phyloP scores from a whole-genome alignment of 192 early-diverging fungal genomes.

The Coemansia sp. region DNA sequence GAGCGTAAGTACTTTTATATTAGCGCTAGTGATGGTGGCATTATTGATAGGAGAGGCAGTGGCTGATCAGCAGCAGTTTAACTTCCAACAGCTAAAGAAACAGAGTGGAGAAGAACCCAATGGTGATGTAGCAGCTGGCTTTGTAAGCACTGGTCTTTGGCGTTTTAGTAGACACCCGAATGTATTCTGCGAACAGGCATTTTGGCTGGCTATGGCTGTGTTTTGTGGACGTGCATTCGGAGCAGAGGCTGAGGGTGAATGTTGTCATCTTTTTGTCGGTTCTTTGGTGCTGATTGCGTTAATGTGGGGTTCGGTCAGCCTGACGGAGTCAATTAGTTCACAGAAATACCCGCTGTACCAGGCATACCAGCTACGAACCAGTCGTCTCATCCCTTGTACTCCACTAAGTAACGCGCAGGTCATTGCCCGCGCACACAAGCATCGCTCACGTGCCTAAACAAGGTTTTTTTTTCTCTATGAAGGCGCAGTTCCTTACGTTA shows the following conservation, averaged over 20 bases:
- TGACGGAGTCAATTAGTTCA: conserved; percentile 64
- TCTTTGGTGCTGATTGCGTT: conserved; percentile 59
- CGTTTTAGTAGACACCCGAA: conserved; percentile 78
- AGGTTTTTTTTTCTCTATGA: too few relatives aligned
- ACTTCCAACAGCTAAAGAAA: conserved; percentile 61
- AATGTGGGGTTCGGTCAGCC: conserved; percentile 63
- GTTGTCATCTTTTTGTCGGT: conserved; percentile 43
- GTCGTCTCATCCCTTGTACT: conserved; percentile 58
- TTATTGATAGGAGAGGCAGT: conserved; percentile 62
- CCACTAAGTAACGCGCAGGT: conserved; percentile 26
- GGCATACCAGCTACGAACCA: conserved; percentile 62
- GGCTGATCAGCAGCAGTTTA: conserved; percentile 83
- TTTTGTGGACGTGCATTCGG: conserved; percentile 6
- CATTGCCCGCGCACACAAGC: conserved; percentile 13
- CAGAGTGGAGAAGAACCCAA: conserved; percentile 15
- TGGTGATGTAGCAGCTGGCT: conserved; percentile 61
- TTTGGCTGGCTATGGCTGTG: conserved; percentile 60
- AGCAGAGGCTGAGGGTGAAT: conserved; percentile 12
- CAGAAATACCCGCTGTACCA: conserved; percentile 78
- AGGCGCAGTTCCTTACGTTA: not conserved
- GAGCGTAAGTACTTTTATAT: conserved; percentile 52
- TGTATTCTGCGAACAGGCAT: conserved; percentile 73
- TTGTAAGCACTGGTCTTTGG: conserved; percentile 73
- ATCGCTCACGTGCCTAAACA: not conserved
- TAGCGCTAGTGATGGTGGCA: conserved; percentile 44